Conservation (phyloP, 2,329 filamentous ascomycete species). For the Arthrobotrys sinensis region DNA sequence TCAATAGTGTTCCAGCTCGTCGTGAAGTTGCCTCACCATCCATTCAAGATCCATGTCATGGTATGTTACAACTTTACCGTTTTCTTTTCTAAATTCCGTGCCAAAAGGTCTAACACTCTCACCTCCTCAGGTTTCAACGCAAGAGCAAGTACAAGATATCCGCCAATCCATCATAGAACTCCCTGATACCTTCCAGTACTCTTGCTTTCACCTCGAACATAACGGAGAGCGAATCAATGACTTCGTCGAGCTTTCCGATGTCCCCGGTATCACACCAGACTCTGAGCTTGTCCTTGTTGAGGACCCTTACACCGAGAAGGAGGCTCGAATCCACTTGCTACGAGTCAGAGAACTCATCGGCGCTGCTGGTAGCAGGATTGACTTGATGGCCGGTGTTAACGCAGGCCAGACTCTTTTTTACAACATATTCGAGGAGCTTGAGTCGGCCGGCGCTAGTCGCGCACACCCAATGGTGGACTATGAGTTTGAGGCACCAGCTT, state of each 20-base stretch:
- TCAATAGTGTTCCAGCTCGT: constrained; percentile 77
- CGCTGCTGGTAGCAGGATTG: constrained; percentile 88
- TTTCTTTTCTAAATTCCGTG: constrained; percentile 29
- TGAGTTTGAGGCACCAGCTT: constrained; percentile 78
- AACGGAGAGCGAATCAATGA: constrained; percentile 92
- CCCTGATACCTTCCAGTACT: constrained; percentile 94
- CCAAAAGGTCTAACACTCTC: constrained; percentile 52
- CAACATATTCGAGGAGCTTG: constrained; percentile 75
- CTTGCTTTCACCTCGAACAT: constrained; percentile 97
- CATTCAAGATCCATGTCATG: constrained; percentile 86
- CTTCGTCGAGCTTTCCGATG: constrained; percentile 91
- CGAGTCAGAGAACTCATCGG: constrained; percentile 93
- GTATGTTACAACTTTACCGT: constrained; percentile 71
- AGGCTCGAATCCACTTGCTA: constrained; percentile 93
- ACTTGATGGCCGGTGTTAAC: constrained; percentile 86
- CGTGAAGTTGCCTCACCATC: constrained; percentile 84
- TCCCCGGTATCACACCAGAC: constrained; percentile 81
- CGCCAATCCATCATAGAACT: constrained; percentile 96
- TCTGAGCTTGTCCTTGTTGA: constrained; percentile 87
- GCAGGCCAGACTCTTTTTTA: constrained; percentile 85
- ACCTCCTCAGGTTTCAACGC: constrained; percentile 79
- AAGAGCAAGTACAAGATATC: constrained; percentile 97
- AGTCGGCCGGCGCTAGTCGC: constrained; percentile 68
- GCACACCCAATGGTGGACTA: constrained; percentile 78
- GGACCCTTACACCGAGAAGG: constrained; percentile 98